phyloP scores from a whole-genome alignment of 208 protist species.

The Pavlovales sp. region DNA sequence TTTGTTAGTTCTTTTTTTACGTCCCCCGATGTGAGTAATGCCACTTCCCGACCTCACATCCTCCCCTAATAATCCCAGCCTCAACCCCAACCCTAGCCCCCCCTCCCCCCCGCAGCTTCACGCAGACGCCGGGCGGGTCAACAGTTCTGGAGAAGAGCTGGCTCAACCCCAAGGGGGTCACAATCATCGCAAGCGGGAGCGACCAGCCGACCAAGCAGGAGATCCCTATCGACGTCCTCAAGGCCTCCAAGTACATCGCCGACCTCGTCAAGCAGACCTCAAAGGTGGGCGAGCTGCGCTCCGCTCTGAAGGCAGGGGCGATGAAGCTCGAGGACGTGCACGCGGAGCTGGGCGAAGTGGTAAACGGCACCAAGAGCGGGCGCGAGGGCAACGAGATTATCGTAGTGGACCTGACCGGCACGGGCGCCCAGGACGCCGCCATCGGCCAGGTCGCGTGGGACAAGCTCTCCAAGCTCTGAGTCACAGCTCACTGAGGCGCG shows the following conservation, averaged over 20 bases:
- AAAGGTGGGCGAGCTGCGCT: slow-evolving; percentile 41
- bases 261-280: slow-evolving; percentile 24
- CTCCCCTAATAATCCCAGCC: too few relatives aligned
- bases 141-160: slow-evolving; percentile 22
- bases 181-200: slow-evolving; percentile 16
- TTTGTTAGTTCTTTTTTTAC: too few relatives aligned
- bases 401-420: slow-evolving; percentile 46
- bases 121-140: slow-evolving; percentile 20
- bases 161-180: slow-evolving; percentile 17
- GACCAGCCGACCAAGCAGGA: slow-evolving; percentile 51
- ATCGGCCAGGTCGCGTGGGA: slow-evolving; percentile 46
- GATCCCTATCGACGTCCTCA: slow-evolving; percentile 41
- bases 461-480: slow-evolving; percentile 26
- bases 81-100: too few relatives aligned
- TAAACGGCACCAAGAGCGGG: slow-evolving; percentile 41
- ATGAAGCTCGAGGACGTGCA: slow-evolving; percentile 45
- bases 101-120: too few relatives aligned
- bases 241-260: not conserved
- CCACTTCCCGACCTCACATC: too few relatives aligned
- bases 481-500: too few relatives aligned
- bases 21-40: too few relatives aligned
- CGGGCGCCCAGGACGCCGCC: slow-evolving; percentile 49
- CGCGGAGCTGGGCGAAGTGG: slow-evolving; percentile 47
- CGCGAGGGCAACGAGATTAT: slow-evolving; percentile 41
- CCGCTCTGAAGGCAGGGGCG: slow-evolving; percentile 22